Conservation (phyloP, 1,284 basidiomycete genomes). For the Naganishia albida region DNA sequence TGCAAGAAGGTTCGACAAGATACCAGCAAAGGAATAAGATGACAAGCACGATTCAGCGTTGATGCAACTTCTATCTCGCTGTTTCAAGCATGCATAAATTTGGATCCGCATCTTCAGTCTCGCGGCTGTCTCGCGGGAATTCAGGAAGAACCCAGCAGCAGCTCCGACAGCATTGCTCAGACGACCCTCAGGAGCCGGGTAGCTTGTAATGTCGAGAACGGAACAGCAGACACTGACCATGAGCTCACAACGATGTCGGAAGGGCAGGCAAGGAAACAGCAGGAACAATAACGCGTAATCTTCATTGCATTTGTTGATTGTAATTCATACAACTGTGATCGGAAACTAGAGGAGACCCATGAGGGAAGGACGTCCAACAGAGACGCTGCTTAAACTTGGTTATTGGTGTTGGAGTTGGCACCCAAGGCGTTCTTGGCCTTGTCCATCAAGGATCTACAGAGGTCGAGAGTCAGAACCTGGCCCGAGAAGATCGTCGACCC, state of each 20-base stretch:
- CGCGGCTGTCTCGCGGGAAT: not conserved
- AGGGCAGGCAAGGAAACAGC: too few relatives aligned
- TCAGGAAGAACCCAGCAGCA: not conserved
- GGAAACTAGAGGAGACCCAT: not conserved
- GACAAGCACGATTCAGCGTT: not conserved
- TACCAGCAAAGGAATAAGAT: not conserved
- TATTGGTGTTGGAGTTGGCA: slow-evolving; percentile 24
- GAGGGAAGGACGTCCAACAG: not conserved
- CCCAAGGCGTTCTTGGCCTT: slow-evolving; percentile 41
- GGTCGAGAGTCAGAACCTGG: not conserved
- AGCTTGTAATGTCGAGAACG: not conserved
- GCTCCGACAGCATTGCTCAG: not conserved
- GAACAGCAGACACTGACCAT: not conserved
- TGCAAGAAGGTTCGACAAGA: slow-evolving; percentile 2
- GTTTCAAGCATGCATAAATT: slow-evolving; percentile 1
- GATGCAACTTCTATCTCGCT: slow-evolving; percentile 17
- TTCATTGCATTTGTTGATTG: not conserved
- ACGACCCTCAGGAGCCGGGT: not conserved
- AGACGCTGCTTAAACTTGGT: not conserved
- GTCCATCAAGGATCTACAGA: slow-evolving; percentile 37
- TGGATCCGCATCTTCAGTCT: not conserved
- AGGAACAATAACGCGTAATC: not conserved
- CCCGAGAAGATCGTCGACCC: too few relatives aligned
- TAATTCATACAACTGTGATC: slow-evolving; percentile 2
- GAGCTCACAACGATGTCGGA: not conserved